Conservation (phyloP, 177 flowering plant species). For the Vitis hybrid region DNA sequence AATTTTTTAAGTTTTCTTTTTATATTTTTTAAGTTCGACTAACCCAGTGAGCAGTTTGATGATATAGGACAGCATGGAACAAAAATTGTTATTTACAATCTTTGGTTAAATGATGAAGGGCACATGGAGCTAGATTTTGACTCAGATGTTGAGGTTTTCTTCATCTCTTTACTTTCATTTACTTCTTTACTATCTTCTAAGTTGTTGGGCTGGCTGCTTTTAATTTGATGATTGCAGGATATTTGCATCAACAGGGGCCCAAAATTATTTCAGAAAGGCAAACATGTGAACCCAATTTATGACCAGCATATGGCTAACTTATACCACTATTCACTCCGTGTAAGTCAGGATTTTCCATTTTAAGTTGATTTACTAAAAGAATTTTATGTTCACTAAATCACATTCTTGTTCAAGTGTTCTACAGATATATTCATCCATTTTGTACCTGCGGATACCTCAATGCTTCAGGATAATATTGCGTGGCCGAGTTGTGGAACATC, state of each 20-base stretch:
- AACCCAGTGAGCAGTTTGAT: conserved; percentile 58
- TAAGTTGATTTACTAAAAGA: no score
- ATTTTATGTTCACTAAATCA: conserved; percentile 8
- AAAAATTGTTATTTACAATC: conserved; percentile 78
- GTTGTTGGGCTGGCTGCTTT: not conserved
- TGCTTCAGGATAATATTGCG: conserved; percentile 69
- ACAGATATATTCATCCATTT: conserved; percentile 76
- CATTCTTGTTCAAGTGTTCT: conserved; percentile 1
- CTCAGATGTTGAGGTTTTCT: conserved; percentile 62
- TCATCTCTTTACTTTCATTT: not conserved
- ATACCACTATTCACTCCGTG: conserved; percentile 77
- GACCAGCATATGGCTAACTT: conserved; percentile 75
- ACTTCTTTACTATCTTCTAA: not conserved
- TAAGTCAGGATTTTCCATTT: conserved; percentile 30
- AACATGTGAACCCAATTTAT: conserved; percentile 25
- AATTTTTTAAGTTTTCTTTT: conserved; percentile 10
- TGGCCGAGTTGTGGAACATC: conserved; percentile 69
- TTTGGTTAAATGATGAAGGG: conserved; percentile 76
- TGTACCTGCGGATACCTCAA: conserved; percentile 71
- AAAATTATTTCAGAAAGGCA: conserved; percentile 14
- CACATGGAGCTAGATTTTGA: conserved; percentile 85
- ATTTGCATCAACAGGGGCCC: conserved; percentile 52
- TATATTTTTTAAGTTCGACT: conserved; percentile 8
- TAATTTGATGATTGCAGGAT: conserved; percentile 53
- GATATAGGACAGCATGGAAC: conserved; percentile 89